Evolutionary conservation across 75 land plant species (phyloP), one percentile per base, ranked within the genome.

Genomic region (Pinus taeda): DNA sequence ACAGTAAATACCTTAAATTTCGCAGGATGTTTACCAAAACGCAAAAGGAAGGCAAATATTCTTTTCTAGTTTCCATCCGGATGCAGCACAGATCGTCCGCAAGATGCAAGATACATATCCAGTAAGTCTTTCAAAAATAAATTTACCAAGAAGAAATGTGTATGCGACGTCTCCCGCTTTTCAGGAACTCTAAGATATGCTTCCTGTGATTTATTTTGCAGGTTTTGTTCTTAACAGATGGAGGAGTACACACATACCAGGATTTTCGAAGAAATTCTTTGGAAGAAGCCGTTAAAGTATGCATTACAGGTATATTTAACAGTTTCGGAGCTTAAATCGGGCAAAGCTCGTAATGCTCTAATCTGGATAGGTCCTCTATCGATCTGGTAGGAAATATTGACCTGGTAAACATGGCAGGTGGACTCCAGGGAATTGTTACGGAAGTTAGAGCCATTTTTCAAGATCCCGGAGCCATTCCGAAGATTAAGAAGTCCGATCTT

Each of bases 21-120:
- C 26, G 3, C 80, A 94, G 89, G 91, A 88, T 55, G 92, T 96
- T 57, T 59, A 79, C 24, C 73, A 85, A 63, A 59, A 75, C 69
- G 83, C 90, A 7, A 71, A 80, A 21, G 93, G 80, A 37, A 84
- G 99, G 36, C 84, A 79, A 55, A 77, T 96, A 26, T 87, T 90
- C 74, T 94, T 92, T 78, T 94, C 95, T 1, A 90, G 86, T 63
- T 96, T 96, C 64, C 97, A 94, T 73, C 99, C 98, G 14, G 99
- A 96, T 79, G 99, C 97, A 2, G 98, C 84, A 2, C 76, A 33
- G 58, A 36, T 94, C 57, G 33, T 94, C 15, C 79, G 90, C 33
- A 73, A 84, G 64, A n/a, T 87, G 70, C 91, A 93, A 77, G 74
- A 26, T 36, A 37, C 20, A 11, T 91, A 95, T 74, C 96, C 98